phyloP scores from a whole-genome alignment of 768 basidiomycete genomes.

The Suillus bovinus region DNA sequence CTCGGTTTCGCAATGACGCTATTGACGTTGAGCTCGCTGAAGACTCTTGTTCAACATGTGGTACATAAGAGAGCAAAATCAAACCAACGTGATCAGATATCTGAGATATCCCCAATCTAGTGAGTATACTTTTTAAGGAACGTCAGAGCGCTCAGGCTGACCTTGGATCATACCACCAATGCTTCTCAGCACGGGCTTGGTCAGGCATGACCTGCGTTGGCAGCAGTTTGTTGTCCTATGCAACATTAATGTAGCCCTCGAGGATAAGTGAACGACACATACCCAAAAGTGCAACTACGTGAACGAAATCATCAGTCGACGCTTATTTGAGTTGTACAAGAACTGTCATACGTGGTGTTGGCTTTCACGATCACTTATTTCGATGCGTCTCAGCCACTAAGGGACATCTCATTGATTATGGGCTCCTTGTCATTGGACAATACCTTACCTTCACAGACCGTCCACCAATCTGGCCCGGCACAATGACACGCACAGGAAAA shows the following conservation, averaged over 20 bases:
- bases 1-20: constrained; percentile 55
- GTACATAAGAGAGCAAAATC: constrained; percentile 2
- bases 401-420: not conserved
- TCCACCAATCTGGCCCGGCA: constrained; percentile 66
- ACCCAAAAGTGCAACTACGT: constrained; percentile 39
- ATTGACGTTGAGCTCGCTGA: constrained; percentile 61
- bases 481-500: constrained; percentile 60
- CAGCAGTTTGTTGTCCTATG: constrained; percentile 59
- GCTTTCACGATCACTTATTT: constrained; percentile 48
- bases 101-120: constrained; percentile 15
- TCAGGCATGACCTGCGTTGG: constrained; percentile 53
- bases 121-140: not conserved
- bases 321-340: not conserved
- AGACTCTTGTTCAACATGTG: constrained; percentile 30
- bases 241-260: not conserved
- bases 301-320: constrained; percentile 4
- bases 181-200: constrained; percentile 47
- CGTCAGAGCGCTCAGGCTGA: constrained; percentile 18
- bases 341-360: constrained; percentile 48
- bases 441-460: constrained; percentile 43
- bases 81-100: constrained; percentile 35
- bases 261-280: not conserved
- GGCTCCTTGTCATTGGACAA: not conserved
- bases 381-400: constrained; percentile 59
- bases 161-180: constrained; percentile 59